Base-by-base conservation (phyloP, 2,329 filamentous ascomycete genomes). In the Aspergillus uvarum region DNA sequence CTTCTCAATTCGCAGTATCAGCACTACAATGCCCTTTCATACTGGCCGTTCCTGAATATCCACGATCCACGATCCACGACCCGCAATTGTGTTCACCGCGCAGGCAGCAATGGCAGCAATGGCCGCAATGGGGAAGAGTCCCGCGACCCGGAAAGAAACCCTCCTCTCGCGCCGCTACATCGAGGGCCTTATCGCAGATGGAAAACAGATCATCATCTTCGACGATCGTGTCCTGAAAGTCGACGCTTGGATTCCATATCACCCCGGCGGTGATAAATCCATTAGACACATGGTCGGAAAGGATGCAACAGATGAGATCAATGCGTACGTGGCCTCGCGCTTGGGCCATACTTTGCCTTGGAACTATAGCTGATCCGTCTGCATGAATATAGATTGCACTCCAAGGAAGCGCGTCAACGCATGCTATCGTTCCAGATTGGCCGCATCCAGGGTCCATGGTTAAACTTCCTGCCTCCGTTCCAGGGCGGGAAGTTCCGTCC, bases 271-370 rank as follows among this genome's bases (percentile, higher is more conserved):
- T 67, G 88, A 94, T 69, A 95, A 92, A 77, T 86, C 94, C 57
- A 96, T 99, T 65, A 81, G 87, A 73, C 95, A 99, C 73, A 95
- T 97, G 92, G 86, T 98, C 62, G 92, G 92, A 63, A 87, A 89
- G 77, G 92, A 96, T 85, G 94, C 92, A 54, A 97, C 94, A 11
- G 93, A 97, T 75, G 95, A 98, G 77, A 88, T 98, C 63, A 91
- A 89, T 75, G 91, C 89, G 91, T 97, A 83, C 54, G 89, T 81
- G 50, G 54, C 61, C 58, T 58, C 48, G 31, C 21, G 44, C 35
- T 51, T 57, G 57, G 53, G 38, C 32, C 59, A 67, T 58, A 7
- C 31, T 50, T 16, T 35, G 32, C 29, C 5, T 22, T 44, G 21
- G 19, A 42, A 32, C 21, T 21, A 52, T 58, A 19, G 53, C 64